Evolutionary conservation across 768 basidiomycete species (phyloP), one percentile per base, ranked within the genome.

Genomic region (Amanita rimosa): DNA sequence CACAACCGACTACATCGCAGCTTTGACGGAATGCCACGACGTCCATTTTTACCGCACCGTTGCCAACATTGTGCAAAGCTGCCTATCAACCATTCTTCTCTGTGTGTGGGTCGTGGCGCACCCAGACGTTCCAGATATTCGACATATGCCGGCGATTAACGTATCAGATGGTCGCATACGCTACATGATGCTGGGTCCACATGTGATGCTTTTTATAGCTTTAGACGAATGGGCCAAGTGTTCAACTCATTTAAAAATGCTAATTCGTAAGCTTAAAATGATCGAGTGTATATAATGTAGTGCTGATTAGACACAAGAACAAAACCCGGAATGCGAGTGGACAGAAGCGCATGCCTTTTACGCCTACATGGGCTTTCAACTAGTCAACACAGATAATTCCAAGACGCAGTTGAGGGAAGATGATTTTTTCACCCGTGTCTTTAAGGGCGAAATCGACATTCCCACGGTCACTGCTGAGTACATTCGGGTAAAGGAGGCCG

Each of bases 401-500:
- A 19, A 11, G 34, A 13, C 13, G 5, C 13, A 13, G 8, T 4
- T 31, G 13, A 13, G 2, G 31, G 31, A 13, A 13, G 5, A 13
- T 1, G 11, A 3, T 2, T 31, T 7, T 6, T 14, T 13, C 2
- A 11, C 1, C 1, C 2, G 6, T 19, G 7, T 3, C 17, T 35
- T 7, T 52, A 34, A 10, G 31, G 22, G 36, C 36, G 24, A 16
- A 17, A 47, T 45, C 34, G 36, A 33, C n/a, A 54, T 46, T 4
- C 54, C 53, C 1, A 34, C 46, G 1, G 46, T 58, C 9, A 42
- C 55, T 0, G 38, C 56, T 21, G 46, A 54, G 16, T 57, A 60
- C 19, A 64, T 65, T n/a, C 27, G 40, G 59, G 61, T 47, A 63
- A 62, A 55, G 60, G 58, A 6, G 60, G 64, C 38, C 35, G 35